Evolutionary conservation across 2,329 filamentous ascomycete species (phyloP).

Genomic region (Alternaria sp.): DNA sequence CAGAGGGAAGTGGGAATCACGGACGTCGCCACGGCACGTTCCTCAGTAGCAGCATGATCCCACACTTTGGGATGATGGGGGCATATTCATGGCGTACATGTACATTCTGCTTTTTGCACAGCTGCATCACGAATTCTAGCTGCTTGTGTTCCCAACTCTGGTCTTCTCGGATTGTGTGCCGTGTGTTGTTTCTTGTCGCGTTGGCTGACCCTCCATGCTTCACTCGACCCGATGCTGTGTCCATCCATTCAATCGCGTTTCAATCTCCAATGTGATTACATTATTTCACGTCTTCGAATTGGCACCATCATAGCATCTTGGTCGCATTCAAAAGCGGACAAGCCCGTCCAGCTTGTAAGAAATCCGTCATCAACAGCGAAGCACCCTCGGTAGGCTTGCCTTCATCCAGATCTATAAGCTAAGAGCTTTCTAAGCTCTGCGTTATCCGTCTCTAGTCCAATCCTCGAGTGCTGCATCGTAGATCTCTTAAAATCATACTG

Average conservation of each 20-base stretch:
- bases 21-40: slow-evolving; percentile 40
- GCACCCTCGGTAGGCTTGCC: neutral
- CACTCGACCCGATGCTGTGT: neutral
- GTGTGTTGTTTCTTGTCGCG: neutral
- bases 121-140: slow-evolving; percentile 41
- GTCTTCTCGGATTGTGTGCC: neutral
- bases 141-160: slow-evolving; percentile 31
- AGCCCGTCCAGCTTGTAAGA: neutral
- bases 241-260: neutral
- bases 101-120: slow-evolving; percentile 46
- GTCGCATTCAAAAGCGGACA: neutral
- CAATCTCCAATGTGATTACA: neutral
- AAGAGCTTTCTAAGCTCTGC: neutral
- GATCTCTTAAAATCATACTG: slow-evolving; percentile 4
- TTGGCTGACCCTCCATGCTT: neutral
- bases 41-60: slow-evolving; percentile 38
- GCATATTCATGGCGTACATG: slow-evolving; percentile 51
- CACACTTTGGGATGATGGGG: slow-evolving; percentile 47
- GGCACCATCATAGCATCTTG: neutral
- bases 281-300: neutral
- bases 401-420: neutral
- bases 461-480: neutral
- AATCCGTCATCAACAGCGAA: neutral
- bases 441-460: neutral
- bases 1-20: slow-evolving; percentile 44